Evolutionary conservation across 257 asterid genomes (phyloP), one percentile per base, ranked within the genome.

Genomic region (Cruciata laevipes): DNA sequence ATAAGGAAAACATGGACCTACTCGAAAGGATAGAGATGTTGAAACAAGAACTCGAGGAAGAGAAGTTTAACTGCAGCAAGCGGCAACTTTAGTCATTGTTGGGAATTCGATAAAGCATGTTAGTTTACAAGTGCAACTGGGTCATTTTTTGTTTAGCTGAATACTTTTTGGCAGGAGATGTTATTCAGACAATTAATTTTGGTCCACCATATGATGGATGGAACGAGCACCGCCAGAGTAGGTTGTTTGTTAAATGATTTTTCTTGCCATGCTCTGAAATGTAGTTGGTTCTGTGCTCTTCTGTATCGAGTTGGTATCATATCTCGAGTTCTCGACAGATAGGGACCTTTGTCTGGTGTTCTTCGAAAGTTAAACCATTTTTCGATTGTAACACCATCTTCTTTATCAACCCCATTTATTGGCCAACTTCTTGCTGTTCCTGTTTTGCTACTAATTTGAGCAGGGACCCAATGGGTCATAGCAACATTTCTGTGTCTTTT

Each of bases 41-140:
- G 89, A 94, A 94, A 69, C 95, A 83, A 82, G 95, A 86, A 76
- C 96, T 94, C 62, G 95, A 84, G 82, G 75, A 87, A 2, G 95
- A 82, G 83, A 88, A 83, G 76, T 65, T 85, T 69, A 86, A 84
- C 65, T 88, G 96, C 81, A 79, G 83, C 69, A 76, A 52, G 76
- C 81, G 23, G 33, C 78, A 76, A 59, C 42, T 49, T 25, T 84
- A 79, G 77, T 32, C 37, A 37, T 66, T 3, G 3, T 55, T 35
- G 73, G 75, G 59, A 24, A 27, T 69, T 13, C 10, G 21, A 67
- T 35, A 23, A 95, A 84, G 2, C 75, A 72, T 86, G 49, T 71
- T 90, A 86, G 66, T 51, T 62, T 53, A 42, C 82, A 78, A 74
- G 40, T 38, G 49, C 66, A 5, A 6, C 35, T 42, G 74, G 71